phyloP scores from a whole-genome alignment of 495 filamentous ascomycete species.

The Xylaria curta region DNA sequence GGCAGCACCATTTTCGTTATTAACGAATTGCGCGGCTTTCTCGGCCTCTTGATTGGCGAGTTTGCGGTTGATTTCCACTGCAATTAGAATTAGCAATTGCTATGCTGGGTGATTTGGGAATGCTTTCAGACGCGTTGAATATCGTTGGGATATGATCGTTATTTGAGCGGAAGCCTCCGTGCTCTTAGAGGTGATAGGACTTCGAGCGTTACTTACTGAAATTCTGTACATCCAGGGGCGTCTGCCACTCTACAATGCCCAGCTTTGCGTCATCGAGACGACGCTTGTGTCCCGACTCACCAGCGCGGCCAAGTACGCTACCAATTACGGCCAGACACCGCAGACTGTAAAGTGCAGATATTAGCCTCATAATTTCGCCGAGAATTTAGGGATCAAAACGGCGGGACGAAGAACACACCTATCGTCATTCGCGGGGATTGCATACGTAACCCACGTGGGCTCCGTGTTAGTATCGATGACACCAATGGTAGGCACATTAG shows the following conservation, averaged over 20 bases:
- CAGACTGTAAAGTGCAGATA: conserved; percentile 59
- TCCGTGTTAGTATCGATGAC: conserved; percentile 93
- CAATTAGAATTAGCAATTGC: background rate
- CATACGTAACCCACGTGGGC: conserved; percentile 94
- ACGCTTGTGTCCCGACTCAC: conserved; percentile 72
- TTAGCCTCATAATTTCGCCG: conserved; percentile 1
- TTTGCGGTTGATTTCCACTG: conserved; percentile 14
- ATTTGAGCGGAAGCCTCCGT: background rate
- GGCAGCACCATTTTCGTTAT: background rate
- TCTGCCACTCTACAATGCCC: conserved; percentile 65
- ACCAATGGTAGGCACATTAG: conserved; percentile 91
- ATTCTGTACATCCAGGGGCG: conserved; percentile 45
- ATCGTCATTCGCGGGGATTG: conserved; percentile 96
- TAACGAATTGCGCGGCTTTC: background rate
- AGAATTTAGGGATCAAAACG: background rate
- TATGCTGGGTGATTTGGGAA: background rate
- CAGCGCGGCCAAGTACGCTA: conserved; percentile 83
- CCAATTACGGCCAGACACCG: conserved; percentile 81
- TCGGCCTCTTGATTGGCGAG: background rate
- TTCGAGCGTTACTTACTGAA: conserved; percentile 32
- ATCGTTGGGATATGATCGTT: background rate
- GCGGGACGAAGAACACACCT: conserved; percentile 55
- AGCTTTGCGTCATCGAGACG: conserved; percentile 65
- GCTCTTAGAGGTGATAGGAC: background rate
- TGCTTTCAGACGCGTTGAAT: background rate